Percentiles rank a stretch among this genome's conserved stretches.
Conservation (phyloP, 805 yeast species). For the Zygoascus ofunaensis region DNA sequence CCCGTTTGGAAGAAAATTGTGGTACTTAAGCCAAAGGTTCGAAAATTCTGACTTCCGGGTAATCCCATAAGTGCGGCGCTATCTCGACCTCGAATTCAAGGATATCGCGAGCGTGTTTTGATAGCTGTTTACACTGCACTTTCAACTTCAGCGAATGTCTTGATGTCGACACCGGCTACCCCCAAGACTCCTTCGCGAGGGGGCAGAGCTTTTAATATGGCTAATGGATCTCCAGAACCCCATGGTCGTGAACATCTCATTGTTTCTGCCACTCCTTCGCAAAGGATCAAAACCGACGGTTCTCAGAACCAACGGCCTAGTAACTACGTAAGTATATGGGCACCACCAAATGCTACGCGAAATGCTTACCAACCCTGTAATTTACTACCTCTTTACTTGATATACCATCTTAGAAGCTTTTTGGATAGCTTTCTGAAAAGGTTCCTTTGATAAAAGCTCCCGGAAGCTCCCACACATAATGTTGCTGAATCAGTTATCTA, state of each 20-base stretch:
- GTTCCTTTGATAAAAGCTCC: background rate
- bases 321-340: slow-evolving; percentile 13
- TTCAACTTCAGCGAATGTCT: background rate
- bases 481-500: background rate
- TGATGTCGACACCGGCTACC: background rate
- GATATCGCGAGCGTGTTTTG: too few species aligned
- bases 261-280: slow-evolving; percentile 17
- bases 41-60: background rate
- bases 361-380: too few species aligned
- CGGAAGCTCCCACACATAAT: too few species aligned
- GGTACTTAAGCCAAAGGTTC: too few species aligned
- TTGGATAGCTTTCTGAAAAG: too few species aligned
- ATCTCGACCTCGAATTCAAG: too few species aligned
- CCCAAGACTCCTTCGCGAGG: background rate
- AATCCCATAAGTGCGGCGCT: background rate
- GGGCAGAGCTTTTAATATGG: background rate
- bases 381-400: too few species aligned
- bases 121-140: background rate
- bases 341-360: background rate
- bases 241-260: slow-evolving; percentile 3
- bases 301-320: slow-evolving; percentile 5
- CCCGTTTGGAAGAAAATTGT: background rate
- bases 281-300: slow-evolving; percentile 7
- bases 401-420: too few species aligned
- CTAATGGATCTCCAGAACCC: background rate